Conservation (phyloP, 257 asterid genomes). For the Petunia secreta region DNA sequence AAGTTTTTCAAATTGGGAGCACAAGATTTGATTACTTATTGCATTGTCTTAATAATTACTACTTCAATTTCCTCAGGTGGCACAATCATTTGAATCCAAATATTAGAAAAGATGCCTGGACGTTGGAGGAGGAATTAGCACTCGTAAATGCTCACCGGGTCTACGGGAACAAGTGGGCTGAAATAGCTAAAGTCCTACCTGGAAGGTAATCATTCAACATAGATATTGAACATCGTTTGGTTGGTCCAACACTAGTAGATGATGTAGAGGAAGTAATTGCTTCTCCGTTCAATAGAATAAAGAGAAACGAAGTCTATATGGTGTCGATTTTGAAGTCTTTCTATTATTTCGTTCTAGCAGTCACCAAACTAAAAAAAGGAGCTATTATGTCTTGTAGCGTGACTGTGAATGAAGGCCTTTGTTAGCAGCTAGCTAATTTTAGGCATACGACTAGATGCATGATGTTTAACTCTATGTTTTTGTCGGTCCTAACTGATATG, state of each 20-base stretch:
- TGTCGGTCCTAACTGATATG: not conserved
- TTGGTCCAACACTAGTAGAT: not conserved
- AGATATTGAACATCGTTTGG: not conserved
- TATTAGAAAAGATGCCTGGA: slow-evolving; percentile 96
- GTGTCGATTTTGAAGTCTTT: not conserved
- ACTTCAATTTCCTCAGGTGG: slow-evolving; percentile 62
- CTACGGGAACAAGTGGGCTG: slow-evolving; percentile 98
- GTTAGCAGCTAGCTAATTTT: not conserved
- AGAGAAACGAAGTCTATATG: not conserved
- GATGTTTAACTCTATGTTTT: not conserved
- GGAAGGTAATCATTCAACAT: slow-evolving; percentile 65
- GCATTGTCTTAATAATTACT: not conserved
- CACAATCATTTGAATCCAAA: slow-evolving; percentile 97
- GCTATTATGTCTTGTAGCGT: not conserved
- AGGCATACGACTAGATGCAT: not conserved
- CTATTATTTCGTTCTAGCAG: not conserved
- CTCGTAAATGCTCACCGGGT: slow-evolving; percentile 78
- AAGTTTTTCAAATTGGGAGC: not conserved
- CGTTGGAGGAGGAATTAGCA: slow-evolving; percentile 84
- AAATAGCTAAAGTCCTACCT: slow-evolving; percentile 88
- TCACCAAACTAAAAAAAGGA: not conserved
- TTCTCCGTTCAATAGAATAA: not conserved
- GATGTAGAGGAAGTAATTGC: not conserved
- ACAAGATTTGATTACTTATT: not conserved
- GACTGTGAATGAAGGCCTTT: not conserved